phyloP scores from a whole-genome alignment of 2,329 filamentous ascomycete genomes.

The Aspergillus calidoustus region DNA sequence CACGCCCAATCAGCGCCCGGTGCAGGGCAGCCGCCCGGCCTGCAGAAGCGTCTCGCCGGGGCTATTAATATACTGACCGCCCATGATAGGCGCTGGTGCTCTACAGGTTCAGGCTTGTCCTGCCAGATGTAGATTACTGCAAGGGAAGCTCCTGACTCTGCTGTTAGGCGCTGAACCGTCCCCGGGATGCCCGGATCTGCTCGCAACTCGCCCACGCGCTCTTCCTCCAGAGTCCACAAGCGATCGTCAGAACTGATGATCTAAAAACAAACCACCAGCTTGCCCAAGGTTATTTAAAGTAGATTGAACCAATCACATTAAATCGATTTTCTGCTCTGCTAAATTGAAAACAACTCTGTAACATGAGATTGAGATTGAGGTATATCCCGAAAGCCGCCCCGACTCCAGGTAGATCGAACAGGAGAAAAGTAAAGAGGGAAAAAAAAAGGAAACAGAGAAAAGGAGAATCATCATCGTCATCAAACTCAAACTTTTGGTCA shows the following conservation, averaged over 20 bases:
- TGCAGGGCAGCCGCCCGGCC: conserved; percentile 3
- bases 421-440: neutral
- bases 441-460: neutral
- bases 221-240: neutral
- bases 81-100: conserved; percentile 2
- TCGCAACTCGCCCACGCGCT: neutral
- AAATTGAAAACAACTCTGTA: conserved; percentile 6
- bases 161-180: conserved; percentile 1
- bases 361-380: conserved; percentile 15
- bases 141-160: neutral
- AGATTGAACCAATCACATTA: conserved; percentile 13
- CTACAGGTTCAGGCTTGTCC: neutral
- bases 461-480: conserved; percentile 19
- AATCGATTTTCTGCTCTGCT: neutral
- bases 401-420: conserved; percentile 12
- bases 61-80: conserved; percentile 14
- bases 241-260: neutral
- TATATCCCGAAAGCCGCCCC: conserved; percentile 25
- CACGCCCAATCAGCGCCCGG: conserved; percentile 14
- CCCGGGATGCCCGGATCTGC: conserved; percentile 4
- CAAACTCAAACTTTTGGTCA: conserved; percentile 24
- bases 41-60: conserved; percentile 17
- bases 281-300: neutral
- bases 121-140: conserved; percentile 6
- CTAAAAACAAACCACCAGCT: neutral